Conservation (phyloP, 73 alveolate genomes). For the Tetrahymena malaccensis region DNA sequence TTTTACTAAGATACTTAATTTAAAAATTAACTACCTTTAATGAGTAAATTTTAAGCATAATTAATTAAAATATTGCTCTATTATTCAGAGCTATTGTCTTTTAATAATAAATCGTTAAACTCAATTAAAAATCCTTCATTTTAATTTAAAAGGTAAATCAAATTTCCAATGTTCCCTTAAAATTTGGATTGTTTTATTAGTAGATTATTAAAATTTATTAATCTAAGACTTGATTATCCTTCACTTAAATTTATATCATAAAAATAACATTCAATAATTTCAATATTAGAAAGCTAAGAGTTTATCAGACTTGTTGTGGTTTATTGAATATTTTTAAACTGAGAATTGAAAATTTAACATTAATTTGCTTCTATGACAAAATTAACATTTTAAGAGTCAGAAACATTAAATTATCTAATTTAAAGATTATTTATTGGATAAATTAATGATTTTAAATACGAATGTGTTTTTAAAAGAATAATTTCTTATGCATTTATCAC, state of each 20-base stretch:
- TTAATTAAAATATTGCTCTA: background rate
- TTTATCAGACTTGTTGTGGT: background rate
- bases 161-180: background rate
- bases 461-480: background rate
- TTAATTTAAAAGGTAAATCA: background rate
- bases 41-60: background rate
- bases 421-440: background rate
- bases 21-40: background rate
- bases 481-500: background rate
- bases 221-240: background rate
- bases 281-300: background rate
- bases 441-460: background rate
- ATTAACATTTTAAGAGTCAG: background rate
- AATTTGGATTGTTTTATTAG: background rate
- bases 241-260: background rate
- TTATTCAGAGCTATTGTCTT: background rate
- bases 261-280: background rate
- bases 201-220: background rate
- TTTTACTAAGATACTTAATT: background rate
- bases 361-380: background rate
- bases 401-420: background rate
- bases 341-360: background rate
- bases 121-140: background rate
- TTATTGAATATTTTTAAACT: background rate
- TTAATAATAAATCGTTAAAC: background rate